A percentile compares a stretch with the other conserved stretches of the same genome.
Evolutionary conservation across 2,329 filamentous ascomycete genomes (phyloP).

Genomic region (Fusarium annulatum): DNA sequence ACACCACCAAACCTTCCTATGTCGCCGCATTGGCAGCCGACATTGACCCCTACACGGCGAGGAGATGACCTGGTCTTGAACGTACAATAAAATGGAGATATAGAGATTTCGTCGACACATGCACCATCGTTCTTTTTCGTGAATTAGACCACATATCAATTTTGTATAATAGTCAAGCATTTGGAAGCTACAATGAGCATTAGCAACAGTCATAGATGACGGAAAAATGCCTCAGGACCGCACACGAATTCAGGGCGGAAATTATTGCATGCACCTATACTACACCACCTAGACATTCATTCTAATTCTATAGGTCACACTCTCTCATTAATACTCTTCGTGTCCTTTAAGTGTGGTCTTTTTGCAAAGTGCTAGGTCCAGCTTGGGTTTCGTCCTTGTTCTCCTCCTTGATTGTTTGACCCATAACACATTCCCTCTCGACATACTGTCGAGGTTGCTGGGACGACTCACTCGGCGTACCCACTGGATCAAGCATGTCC

Average conservation of each 20-base stretch:
- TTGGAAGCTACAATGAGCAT: conserved; percentile 37
- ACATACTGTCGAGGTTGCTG: conserved; percentile 28
- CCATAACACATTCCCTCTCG: conserved; percentile 53
- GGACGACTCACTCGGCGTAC: conserved; percentile 15
- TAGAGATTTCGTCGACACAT: conserved; percentile 13
- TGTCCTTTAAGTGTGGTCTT: conserved; percentile 2
- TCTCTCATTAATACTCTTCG: not conserved
- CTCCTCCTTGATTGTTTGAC: conserved; percentile 53
- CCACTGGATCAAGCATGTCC: conserved; percentile 39
- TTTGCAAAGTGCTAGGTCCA: conserved; percentile 7
- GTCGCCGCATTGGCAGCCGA: conserved; percentile 58
- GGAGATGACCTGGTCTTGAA: conserved; percentile 73
- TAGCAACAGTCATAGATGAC: conserved; percentile 38
- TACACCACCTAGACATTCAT: conserved; percentile 27
- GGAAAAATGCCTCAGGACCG: conserved; percentile 16
- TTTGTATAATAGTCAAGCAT: conserved; percentile 42
- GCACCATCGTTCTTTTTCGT: conserved; percentile 12
- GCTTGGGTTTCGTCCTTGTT: conserved; percentile 40
- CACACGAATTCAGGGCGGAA: conserved; percentile 16
- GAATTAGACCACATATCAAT: conserved; percentile 15
- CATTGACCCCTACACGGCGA: conserved; percentile 72
- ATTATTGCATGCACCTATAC: conserved; percentile 42
- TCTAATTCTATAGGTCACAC: conserved; percentile 34
- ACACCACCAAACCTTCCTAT: conserved; percentile 23
- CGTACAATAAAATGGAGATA: conserved; percentile 54